These are phyloP conservation scores for Auricularia sp. DNA, from an alignment of 768 basidiomycete genomes.

Conservation along the genomic window DNA sequence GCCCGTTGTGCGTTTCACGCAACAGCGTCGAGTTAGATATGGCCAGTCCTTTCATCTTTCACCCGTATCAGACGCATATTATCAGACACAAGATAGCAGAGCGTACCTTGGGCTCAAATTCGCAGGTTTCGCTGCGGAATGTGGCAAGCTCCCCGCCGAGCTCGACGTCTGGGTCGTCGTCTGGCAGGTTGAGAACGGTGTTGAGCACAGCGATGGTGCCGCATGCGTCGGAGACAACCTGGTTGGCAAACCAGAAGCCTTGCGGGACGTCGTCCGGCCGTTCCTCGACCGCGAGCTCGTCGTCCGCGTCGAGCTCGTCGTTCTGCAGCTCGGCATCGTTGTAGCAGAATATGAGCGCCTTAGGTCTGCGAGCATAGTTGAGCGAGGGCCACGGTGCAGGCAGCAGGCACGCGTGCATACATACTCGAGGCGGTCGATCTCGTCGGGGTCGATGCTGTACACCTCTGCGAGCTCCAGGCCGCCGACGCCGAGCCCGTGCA, in stretches of 20 bases:
- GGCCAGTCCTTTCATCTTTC: slow-evolving; percentile 54
- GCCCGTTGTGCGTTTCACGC: slow-evolving; percentile 45
- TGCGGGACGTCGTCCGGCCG: slow-evolving; percentile 44
- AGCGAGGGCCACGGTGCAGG: too few species aligned
- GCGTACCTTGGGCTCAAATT: slow-evolving; percentile 49
- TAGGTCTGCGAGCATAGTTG: slow-evolving; percentile 22
- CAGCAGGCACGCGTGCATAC: background rate
- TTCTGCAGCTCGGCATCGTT: background rate
- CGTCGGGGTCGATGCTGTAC: slow-evolving; percentile 55
- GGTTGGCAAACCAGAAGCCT: slow-evolving; percentile 58
- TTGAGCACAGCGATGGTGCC: slow-evolving; percentile 54
- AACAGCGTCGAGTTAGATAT: slow-evolving; percentile 46
- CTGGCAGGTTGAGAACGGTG: slow-evolving; percentile 45
- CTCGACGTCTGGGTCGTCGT: slow-evolving; percentile 22
- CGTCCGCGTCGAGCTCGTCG: slow-evolving; percentile 29
- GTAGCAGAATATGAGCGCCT: slow-evolving; percentile 55
- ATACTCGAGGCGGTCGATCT: slow-evolving; percentile 40
- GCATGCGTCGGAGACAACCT: slow-evolving; percentile 56
- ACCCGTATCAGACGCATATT: background rate
- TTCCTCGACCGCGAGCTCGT: slow-evolving; percentile 30
- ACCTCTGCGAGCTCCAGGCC: slow-evolving; percentile 47
- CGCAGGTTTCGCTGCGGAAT: slow-evolving; percentile 41
- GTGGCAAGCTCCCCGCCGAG: slow-evolving; percentile 33
- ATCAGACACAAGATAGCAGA: background rate
- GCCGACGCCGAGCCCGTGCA: slow-evolving; percentile 41